Evolutionary conservation across 148 eudicot species (phyloP).

Genomic region (Fagopyrum tataricum): DNA sequence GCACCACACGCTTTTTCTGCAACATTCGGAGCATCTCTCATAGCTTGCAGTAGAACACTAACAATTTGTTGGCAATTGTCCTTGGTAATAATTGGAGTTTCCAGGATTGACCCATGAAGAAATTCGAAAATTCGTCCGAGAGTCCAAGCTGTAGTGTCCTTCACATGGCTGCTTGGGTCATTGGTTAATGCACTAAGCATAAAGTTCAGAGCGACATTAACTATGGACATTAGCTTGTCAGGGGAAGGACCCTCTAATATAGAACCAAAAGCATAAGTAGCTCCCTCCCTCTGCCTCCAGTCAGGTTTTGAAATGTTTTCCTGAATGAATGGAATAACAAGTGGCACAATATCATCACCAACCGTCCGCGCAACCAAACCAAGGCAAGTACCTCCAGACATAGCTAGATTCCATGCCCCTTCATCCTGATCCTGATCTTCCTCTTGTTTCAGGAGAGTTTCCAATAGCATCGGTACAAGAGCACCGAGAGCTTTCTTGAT

Average conservation of each 20-base stretch:
- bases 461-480: slow-evolving; percentile 81
- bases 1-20: slow-evolving; percentile 98
- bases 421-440: slow-evolving; percentile 98
- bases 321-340: slow-evolving; percentile 89
- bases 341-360: slow-evolving; percentile 88
- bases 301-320: slow-evolving; percentile 74
- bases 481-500: slow-evolving; percentile 92
- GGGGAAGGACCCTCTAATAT: slow-evolving; percentile 95
- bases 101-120: slow-evolving; percentile 67
- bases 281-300: slow-evolving; percentile 95
- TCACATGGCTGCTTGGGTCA: slow-evolving; percentile 90
- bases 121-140: slow-evolving; percentile 92
- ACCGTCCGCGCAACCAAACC: slow-evolving; percentile 91
- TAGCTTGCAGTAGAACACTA: slow-evolving; percentile 76
- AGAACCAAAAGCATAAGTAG: slow-evolving; percentile 93
- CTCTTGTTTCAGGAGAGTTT: slow-evolving; percentile 90
- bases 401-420: slow-evolving; percentile 94
- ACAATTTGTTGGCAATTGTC: slow-evolving; percentile 80
- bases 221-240: slow-evolving; percentile 65
- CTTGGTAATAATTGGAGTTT: slow-evolving; percentile 57
- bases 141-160: slow-evolving; percentile 97
- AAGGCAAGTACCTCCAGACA: slow-evolving; percentile 98
- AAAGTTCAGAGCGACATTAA: slow-evolving; percentile 80
- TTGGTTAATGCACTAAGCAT: slow-evolving; percentile 82
- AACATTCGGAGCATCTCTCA: slow-evolving; percentile 88